Percentiles rank a stretch among this genome's conserved stretches.
These are phyloP conservation scores for Talaromyces sp. DNA, from an alignment of 2,329 filamentous ascomycete species.

Conservation along the genomic window DNA sequence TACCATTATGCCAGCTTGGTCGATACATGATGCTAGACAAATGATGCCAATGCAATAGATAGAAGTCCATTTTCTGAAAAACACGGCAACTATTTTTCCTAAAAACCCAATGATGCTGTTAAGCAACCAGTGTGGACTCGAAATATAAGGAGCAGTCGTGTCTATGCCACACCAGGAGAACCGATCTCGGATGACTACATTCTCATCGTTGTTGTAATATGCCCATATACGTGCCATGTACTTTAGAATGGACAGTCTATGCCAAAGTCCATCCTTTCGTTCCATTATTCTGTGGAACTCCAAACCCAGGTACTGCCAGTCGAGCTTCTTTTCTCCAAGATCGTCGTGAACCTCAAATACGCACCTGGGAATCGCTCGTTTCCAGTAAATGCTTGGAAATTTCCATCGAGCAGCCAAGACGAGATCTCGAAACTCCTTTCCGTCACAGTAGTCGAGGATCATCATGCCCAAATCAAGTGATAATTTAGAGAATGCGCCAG, in stretches of 20 bases:
- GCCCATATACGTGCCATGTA: constrained; percentile 9
- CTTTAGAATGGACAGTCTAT: not conserved
- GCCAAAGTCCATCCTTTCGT: not conserved
- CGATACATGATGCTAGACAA: not conserved
- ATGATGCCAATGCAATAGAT: not conserved
- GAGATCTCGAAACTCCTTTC: not conserved
- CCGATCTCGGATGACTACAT: not conserved
- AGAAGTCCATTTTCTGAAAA: not conserved
- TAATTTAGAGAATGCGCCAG: not conserved
- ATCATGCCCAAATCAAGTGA: not conserved
- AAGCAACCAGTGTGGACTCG: too few relatives aligned
- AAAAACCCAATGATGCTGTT: not conserved
- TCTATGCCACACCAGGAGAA: not conserved
- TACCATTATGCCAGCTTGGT: not conserved
- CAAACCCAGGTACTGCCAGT: constrained; percentile 14
- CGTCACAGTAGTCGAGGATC: not conserved
- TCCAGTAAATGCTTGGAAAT: constrained; percentile 2
- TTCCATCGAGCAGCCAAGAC: constrained; percentile 10
- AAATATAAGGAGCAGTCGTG: too few relatives aligned
- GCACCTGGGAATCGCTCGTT: not conserved
- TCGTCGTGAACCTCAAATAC: constrained; percentile 8
- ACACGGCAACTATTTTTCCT: not conserved
- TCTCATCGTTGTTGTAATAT: not conserved
- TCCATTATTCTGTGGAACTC: constrained; percentile 9
- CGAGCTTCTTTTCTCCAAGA: not conserved